phyloP scores from a whole-genome alignment of 306 rosid genomes.

The Aeschynomene evenia region DNA sequence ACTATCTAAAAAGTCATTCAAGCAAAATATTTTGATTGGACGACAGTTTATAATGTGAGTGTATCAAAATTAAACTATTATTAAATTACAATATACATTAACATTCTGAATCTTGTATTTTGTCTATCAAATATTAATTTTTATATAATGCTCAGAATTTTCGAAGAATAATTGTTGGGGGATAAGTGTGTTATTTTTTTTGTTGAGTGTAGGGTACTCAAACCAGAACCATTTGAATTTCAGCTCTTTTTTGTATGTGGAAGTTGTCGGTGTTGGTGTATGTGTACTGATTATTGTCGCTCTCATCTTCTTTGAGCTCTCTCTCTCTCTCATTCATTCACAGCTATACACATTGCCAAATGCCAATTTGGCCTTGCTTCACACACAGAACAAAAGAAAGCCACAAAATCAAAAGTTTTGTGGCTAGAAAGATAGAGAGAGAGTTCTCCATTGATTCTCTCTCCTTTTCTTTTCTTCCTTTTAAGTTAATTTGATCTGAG shows the following conservation, averaged over 20 bases:
- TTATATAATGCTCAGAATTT: neutral
- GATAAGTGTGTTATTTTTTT: no score
- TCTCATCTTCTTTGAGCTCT: constrained; percentile 28
- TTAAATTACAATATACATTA: neutral
- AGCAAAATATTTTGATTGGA: no score
- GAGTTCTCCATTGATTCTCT: constrained; percentile 9
- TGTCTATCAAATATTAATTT: neutral
- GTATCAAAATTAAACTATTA: neutral
- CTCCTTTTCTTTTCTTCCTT: neutral
- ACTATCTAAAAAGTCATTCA: no score
- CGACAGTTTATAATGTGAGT: no score
- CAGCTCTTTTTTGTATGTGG: neutral
- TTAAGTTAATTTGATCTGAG: neutral
- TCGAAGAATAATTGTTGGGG: constrained; percentile 34
- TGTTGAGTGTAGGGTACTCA: neutral
- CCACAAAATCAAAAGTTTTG: neutral
- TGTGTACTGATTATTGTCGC: constrained; percentile 21
- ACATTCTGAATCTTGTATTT: neutral
- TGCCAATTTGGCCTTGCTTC: neutral
- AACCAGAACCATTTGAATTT: neutral
- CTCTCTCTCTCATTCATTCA: neutral
- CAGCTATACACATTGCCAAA: neutral
- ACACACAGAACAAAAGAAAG: neutral
- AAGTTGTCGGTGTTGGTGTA: constrained; percentile 27
- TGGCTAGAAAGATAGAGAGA: constrained; percentile 1